These are phyloP conservation scores for Cicer bijugum DNA, from an alignment of 306 rosid species.

Conservation along the genomic window DNA sequence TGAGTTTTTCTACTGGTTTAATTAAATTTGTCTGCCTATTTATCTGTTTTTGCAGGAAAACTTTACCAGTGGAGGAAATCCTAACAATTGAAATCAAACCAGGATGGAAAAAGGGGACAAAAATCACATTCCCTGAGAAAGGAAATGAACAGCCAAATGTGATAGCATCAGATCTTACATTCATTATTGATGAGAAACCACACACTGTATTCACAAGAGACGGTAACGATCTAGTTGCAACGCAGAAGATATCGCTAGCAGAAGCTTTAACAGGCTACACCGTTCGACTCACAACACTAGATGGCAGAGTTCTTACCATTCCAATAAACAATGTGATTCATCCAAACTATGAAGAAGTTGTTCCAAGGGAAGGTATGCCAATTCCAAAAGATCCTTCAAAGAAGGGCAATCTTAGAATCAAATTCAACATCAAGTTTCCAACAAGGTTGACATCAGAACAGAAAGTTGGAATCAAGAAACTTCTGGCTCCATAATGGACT, in stretches of 20 bases:
- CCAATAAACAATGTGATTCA: slow-evolving; percentile 43
- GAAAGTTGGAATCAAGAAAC: slow-evolving; percentile 44
- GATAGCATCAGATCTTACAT: slow-evolving; percentile 43
- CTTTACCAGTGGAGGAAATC: slow-evolving; percentile 47
- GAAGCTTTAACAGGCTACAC: slow-evolving; percentile 46
- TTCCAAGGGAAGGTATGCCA: slow-evolving; percentile 47
- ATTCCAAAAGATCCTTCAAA: slow-evolving; percentile 46
- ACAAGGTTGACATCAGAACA: slow-evolving; percentile 42
- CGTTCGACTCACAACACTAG: slow-evolving; percentile 41
- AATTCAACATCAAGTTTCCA: slow-evolving; percentile 45
- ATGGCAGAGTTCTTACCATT: slow-evolving; percentile 41
- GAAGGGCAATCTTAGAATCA: slow-evolving; percentile 49
- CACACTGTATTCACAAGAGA: slow-evolving; percentile 42
- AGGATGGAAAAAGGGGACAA: slow-evolving; percentile 48
- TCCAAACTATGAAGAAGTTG: slow-evolving; percentile 44
- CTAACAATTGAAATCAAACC: slow-evolving; percentile 41
- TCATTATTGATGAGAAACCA: slow-evolving; percentile 42
- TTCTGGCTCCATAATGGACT: slow-evolving; percentile 21
- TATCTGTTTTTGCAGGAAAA: slow-evolving; percentile 35
- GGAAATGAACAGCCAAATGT: slow-evolving; percentile 48
- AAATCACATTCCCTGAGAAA: slow-evolving; percentile 43
- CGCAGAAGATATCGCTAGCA: slow-evolving; percentile 41
- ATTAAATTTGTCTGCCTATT: background rate
- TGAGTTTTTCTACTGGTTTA: background rate
- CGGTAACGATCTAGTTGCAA: slow-evolving; percentile 44